Evolutionary conservation across 805 yeast species (phyloP), one percentile per base, ranked within the genome.

Genomic region (Saccharomycopsis fermentans): DNA sequence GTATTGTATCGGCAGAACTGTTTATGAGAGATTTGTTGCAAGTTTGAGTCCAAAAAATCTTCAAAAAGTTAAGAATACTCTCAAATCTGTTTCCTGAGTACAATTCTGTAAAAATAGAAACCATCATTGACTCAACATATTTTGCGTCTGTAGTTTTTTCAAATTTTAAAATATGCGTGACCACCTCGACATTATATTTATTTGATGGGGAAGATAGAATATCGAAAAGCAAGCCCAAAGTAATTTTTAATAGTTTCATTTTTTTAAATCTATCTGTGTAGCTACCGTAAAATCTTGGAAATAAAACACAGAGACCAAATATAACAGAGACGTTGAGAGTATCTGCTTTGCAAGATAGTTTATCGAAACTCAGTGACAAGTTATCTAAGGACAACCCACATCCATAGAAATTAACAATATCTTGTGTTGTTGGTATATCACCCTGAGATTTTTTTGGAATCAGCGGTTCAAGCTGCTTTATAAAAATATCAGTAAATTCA

Each of bases 11-110:
- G 9, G 55, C 24, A 14, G 55, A 34, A 26, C 17, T 37, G 26
- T 40, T 27, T 43, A 21, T 43, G 21, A 43, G 26, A 0, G 71
- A 6, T 51, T 52, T 12, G 63, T 58, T 27, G 39, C 82, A 88
- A 0, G 92, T 78, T 64, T 87, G 92, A 2, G 77, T 75, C 97
- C 97, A 92, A 4, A 91, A 67, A 8, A 81, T 77, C 55, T 55
- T 57, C 11, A 52, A 35, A 3, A 58, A 26, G 47, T 55, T 60
- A 21, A 60, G 26, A 0, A 85, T 69, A 60, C 82, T 74, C 17
- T 75, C 70, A 5, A 70, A 67, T 21, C 76, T 70, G 37, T 66
- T 67, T 6, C 70, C 61, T 6, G 58, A 55, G 3, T 64, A 66
- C 1, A 74, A 68, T 3, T 75, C 67, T 14, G 83, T 65, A 34